Base-by-base conservation (phyloP, 2,329 filamentous ascomycete species). In the Pyrenophora tritici-repentis region DNA sequence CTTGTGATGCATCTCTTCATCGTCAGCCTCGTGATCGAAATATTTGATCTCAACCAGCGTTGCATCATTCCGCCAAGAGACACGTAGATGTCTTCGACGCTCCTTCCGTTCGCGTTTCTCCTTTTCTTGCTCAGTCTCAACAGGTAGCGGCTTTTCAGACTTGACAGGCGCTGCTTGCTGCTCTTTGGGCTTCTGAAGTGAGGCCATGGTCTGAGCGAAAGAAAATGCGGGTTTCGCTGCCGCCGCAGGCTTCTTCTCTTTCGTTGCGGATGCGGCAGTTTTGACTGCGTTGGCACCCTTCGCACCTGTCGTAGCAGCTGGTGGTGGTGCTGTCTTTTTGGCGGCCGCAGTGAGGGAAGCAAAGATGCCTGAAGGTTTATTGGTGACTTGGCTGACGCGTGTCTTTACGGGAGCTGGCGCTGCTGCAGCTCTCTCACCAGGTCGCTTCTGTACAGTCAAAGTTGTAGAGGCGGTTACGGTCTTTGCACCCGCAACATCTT, bases 51-150 rank as follows among this genome's bases (percentile, higher is more conserved):
- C 78, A 1, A 86, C 86, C 24, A 93, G 79, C 24, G 85, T 82
- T 14, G 81, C 76, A 42, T 87, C 88, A 0, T 84, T 80, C 66
- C 86, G 89, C 80, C 88, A 93, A 6, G 76, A 81, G 5, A 93
- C 89, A 10, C 86, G 82, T 17, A 91, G 76, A 56, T 87, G 84
- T 31, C 87, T 82, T 41, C 89, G 82, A 51, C 84, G 81, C 67
- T 91, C 88, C 64, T 90, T 91, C 31, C 88, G 84, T 4, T 90
- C 75, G 9, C 89, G 83, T 63, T 85, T 88, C 1, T 79, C 76
- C 61, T 80, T 86, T 66, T 90, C 82, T 62, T 89, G 86, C 0
- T 84, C 76, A 0, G 86, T 90, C 69, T 92, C 89, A 0, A 79
- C 76, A 0, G 78, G 74, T 14, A 70, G 68, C 50, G 75, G 76